These are phyloP conservation scores for Alternaria tenuissima DNA, from an alignment of 2,329 filamentous ascomycete genomes.

Conservation along the genomic window DNA sequence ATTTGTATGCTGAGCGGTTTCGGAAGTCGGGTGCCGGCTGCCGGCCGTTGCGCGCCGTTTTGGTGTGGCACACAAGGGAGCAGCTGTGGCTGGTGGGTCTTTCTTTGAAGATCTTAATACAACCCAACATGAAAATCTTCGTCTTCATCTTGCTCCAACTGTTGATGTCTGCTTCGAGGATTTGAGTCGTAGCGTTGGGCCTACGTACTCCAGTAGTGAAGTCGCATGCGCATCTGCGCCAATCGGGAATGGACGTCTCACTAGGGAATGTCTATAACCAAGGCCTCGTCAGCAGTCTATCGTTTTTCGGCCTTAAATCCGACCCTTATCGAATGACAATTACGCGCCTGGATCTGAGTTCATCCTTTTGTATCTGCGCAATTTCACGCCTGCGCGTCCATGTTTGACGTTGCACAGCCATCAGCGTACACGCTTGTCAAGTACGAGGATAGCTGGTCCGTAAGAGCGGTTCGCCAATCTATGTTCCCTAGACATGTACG, in stretches of 20 bases:
- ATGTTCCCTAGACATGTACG: not conserved
- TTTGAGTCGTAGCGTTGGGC: not conserved
- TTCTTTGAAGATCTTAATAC: not conserved
- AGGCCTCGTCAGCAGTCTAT: constrained; percentile 19
- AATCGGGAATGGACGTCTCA: constrained; percentile 4
- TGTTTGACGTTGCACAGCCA: not conserved
- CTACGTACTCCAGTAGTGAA: constrained; percentile 1
- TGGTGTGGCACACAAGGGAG: not conserved
- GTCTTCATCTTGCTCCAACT: not conserved
- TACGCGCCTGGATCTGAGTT: not conserved
- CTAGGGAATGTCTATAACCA: not conserved
- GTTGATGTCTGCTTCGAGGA: not conserved
- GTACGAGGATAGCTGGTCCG: not conserved
- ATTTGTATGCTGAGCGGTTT: not conserved
- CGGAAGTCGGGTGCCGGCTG: not conserved
- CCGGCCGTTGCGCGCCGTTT: not conserved
- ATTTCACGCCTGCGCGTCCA: not conserved
- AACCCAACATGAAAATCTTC: not conserved
- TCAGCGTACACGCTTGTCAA: not conserved
- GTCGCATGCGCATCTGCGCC: constrained; percentile 13
- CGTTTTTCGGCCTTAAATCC: not conserved
- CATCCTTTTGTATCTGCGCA: not conserved
- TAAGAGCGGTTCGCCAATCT: not conserved
- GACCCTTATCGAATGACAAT: not conserved
- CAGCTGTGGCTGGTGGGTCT: constrained; percentile 2